Percentiles rank a stretch among this genome's conserved stretches.
These are phyloP conservation scores for Mycena alexandri DNA, from an alignment of 768 basidiomycete species.

Conservation along the genomic window DNA sequence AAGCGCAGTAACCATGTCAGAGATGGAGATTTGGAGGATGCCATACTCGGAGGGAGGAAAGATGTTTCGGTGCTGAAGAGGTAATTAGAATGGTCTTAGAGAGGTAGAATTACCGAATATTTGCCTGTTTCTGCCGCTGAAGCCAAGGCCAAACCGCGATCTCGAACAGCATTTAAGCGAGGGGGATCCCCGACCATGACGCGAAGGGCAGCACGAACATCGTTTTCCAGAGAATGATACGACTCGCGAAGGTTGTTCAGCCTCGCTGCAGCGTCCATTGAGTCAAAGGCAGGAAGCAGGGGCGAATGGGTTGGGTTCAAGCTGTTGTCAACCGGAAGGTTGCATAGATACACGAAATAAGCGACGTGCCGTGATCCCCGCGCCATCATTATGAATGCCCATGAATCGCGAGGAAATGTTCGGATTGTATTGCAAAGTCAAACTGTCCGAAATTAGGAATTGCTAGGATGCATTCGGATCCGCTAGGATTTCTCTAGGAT, in stretches of 20 bases:
- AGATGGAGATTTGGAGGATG: conserved; percentile 3
- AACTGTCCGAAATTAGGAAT: too few relatives aligned
- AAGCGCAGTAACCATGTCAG: too few relatives aligned
- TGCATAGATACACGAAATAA: too few relatives aligned
- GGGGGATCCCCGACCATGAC: conserved; percentile 7
- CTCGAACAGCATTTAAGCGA: conserved; percentile 9
- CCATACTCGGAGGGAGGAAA: conserved; percentile 8
- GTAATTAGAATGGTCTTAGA: too few relatives aligned
- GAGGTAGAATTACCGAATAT: not conserved
- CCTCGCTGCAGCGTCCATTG: not conserved
- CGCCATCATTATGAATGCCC: too few relatives aligned
- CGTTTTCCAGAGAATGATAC: not conserved
- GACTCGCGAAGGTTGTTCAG: not conserved
- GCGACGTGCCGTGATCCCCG: too few relatives aligned
- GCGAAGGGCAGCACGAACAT: conserved; percentile 3
- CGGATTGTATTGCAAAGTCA: too few relatives aligned
- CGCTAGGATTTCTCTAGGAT: too few relatives aligned
- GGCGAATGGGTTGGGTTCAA: too few relatives aligned
- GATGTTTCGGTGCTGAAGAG: too few relatives aligned
- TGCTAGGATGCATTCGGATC: not conserved
- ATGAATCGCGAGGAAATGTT: too few relatives aligned
- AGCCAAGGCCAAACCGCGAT: conserved; percentile 4
- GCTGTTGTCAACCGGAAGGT: not conserved
- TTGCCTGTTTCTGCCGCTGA: conserved; percentile 12
- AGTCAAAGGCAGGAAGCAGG: not conserved